phyloP scores from a whole-genome alignment of 768 basidiomycete species.

The Mycena polygramma region DNA sequence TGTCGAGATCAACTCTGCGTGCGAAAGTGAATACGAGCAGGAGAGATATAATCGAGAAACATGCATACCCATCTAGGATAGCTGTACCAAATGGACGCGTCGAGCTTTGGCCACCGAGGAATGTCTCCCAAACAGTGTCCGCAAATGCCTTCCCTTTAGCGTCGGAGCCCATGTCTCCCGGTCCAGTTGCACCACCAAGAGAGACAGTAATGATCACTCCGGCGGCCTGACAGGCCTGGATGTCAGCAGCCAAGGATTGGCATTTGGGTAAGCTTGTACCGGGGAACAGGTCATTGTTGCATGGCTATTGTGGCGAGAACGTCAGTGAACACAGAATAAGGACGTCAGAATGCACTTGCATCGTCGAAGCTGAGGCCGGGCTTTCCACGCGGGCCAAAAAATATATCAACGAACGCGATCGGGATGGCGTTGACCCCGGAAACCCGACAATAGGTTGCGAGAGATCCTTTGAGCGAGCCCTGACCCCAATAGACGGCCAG shows the following conservation, averaged over 20 bases:
- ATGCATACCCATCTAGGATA: constrained; percentile 73
- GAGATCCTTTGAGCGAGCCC: too few species aligned
- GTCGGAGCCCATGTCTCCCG: constrained; percentile 67
- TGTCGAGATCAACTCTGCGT: constrained; percentile 73
- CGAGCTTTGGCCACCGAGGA: constrained; percentile 62
- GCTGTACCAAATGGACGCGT: constrained; percentile 78
- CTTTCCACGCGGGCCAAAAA: constrained; percentile 20
- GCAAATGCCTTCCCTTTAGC: constrained; percentile 68
- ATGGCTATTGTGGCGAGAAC: constrained; percentile 55
- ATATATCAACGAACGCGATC: constrained; percentile 33
- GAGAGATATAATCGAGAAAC: neutral
- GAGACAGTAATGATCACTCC: constrained; percentile 69
- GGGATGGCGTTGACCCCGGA: constrained; percentile 27
- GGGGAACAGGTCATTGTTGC: constrained; percentile 68
- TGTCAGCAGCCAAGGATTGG: constrained; percentile 69
- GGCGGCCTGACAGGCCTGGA: constrained; percentile 73
- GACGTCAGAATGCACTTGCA: constrained; percentile 6
- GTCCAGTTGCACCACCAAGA: constrained; percentile 70
- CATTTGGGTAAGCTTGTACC: constrained; percentile 77
- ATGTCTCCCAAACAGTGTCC: constrained; percentile 75
- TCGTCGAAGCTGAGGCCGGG: constrained; percentile 36
- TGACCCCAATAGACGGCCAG: constrained; percentile 33
- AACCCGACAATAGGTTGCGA: constrained; percentile 58
- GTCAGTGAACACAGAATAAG: neutral
- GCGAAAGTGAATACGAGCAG: neutral